Percentiles rank a stretch among this genome's conserved stretches.
phyloP scores from a whole-genome alignment of 2,329 filamentous ascomycete species.

The Gremmenia infestans region DNA sequence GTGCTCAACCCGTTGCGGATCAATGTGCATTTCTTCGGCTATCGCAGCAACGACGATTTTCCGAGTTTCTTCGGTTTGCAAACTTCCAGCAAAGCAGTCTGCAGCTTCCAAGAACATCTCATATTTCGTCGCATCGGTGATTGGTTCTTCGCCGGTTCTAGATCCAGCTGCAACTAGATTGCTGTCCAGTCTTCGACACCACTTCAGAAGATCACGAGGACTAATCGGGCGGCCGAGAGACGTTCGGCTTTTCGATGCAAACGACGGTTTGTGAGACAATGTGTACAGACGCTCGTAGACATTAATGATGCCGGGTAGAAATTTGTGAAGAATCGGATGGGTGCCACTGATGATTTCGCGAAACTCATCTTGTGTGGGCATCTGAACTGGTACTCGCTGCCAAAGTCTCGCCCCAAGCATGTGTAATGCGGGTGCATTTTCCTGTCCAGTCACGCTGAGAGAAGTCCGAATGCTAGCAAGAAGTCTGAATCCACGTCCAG shows the following conservation, averaged over 20 bases:
- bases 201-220: constrained; percentile 81
- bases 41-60: constrained; percentile 61
- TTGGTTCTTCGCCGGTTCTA: constrained; percentile 62
- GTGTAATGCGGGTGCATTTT: constrained; percentile 59
- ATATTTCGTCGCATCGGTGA: constrained; percentile 67
- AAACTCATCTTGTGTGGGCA: constrained; percentile 66
- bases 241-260: constrained; percentile 43
- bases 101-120: constrained; percentile 90
- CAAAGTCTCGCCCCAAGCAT: constrained; percentile 85
- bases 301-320: constrained; percentile 52
- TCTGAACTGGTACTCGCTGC: constrained; percentile 66
- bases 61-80: constrained; percentile 61
- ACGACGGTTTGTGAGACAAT: constrained; percentile 38
- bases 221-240: constrained; percentile 51
- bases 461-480: constrained; percentile 86
- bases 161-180: constrained; percentile 58
- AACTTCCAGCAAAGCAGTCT: constrained; percentile 84
- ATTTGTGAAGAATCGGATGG: constrained; percentile 64
- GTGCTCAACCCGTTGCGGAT: constrained; percentile 74
- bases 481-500: constrained; percentile 79
- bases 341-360: constrained; percentile 65
- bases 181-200: constrained; percentile 71
- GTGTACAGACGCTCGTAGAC: constrained; percentile 52
- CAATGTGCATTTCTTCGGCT: constrained; percentile 81
- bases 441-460: constrained; percentile 59